A percentile compares a stretch with the other conserved stretches of the same genome.
Conservation (phyloP, 2,329 filamentous ascomycete genomes). For the Hymenoscyphus repandus region DNA sequence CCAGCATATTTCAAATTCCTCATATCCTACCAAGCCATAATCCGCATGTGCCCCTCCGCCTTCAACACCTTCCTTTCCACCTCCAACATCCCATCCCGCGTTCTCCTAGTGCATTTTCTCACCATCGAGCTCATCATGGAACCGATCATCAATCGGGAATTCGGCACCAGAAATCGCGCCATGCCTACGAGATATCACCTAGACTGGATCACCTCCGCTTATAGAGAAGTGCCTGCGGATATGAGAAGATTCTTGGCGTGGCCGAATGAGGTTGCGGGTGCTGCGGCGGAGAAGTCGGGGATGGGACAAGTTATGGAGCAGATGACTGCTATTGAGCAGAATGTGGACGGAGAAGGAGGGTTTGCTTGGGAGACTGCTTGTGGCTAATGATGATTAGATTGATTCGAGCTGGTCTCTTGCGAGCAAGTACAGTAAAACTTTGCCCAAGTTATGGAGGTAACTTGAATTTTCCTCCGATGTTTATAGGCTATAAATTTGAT, state of each 20-base stretch:
- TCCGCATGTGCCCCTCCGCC: conserved; percentile 34
- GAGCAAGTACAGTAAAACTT: too few species aligned
- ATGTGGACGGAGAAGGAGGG: too few species aligned
- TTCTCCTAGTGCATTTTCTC: conserved; percentile 43
- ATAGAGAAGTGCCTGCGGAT: neutral
- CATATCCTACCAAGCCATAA: conserved; percentile 37
- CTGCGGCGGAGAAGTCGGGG: neutral
- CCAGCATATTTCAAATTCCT: conserved; percentile 37
- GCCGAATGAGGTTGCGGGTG: conserved; percentile 14
- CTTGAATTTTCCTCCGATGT: too few species aligned
- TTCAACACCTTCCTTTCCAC: conserved; percentile 41
- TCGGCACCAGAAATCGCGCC: conserved; percentile 15
- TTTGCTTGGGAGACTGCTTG: too few species aligned
- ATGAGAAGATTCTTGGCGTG: conserved; percentile 14
- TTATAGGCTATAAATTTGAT: too few species aligned
- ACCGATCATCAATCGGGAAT: conserved; percentile 33
- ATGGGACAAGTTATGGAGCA: neutral
- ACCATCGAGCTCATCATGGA: conserved; percentile 39
- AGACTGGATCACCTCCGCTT: conserved; percentile 11
- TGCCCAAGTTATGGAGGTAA: too few species aligned
- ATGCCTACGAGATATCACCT: conserved; percentile 9
- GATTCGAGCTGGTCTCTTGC: too few species aligned
- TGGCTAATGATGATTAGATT: too few species aligned
- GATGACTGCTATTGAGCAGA: too few species aligned
- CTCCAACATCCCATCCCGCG: conserved; percentile 36